A percentile compares a stretch with the other conserved stretches of the same genome.
Conservation (phyloP, 257 asterid species). For the Linderniella brevidens region DNA sequence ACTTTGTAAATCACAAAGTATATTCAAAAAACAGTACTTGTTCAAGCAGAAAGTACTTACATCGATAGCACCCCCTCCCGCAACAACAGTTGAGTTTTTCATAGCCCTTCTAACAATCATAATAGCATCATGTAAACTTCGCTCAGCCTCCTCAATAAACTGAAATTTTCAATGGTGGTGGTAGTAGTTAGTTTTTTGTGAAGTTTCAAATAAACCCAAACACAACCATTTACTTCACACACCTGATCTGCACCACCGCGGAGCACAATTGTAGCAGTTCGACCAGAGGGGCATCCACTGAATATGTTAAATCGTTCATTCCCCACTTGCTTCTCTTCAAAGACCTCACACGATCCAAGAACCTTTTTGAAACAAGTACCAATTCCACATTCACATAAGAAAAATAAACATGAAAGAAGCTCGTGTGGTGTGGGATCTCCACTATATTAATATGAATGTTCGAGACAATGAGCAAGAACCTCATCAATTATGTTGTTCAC, state of each 20-base stretch:
- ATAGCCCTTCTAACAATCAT: conserved; percentile 79
- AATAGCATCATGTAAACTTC: conserved; percentile 63
- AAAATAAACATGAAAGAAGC: no score
- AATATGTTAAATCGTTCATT: conserved; percentile 86
- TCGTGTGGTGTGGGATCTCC: not conserved
- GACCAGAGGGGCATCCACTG: conserved; percentile 81
- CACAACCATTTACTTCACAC: not conserved
- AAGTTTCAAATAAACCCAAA: not conserved
- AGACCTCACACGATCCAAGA: conserved; percentile 70
- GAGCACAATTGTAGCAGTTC: conserved; percentile 82
- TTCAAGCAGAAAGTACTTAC: conserved; percentile 22
- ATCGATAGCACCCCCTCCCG: conserved; percentile 95
- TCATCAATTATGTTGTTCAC: conserved; percentile 80
- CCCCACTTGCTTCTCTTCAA: conserved; percentile 94
- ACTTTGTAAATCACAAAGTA: conserved; percentile 1
- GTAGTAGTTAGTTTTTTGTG: conserved; percentile 11
- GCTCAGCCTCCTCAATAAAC: conserved; percentile 63
- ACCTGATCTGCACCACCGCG: conserved; percentile 99
- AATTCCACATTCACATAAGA: not conserved
- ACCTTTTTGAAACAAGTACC: conserved; percentile 26
- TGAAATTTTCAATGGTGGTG: conserved; percentile 13
- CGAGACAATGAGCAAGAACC: conserved; percentile 19
- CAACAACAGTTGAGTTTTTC: conserved; percentile 75
- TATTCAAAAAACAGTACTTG: not conserved
- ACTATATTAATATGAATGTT: conserved; percentile 1